Percentiles rank a stretch among this genome's conserved stretches.
phyloP scores from a whole-genome alignment of 2,329 filamentous ascomycete species.

The Ascochyta clinopodiicola region DNA sequence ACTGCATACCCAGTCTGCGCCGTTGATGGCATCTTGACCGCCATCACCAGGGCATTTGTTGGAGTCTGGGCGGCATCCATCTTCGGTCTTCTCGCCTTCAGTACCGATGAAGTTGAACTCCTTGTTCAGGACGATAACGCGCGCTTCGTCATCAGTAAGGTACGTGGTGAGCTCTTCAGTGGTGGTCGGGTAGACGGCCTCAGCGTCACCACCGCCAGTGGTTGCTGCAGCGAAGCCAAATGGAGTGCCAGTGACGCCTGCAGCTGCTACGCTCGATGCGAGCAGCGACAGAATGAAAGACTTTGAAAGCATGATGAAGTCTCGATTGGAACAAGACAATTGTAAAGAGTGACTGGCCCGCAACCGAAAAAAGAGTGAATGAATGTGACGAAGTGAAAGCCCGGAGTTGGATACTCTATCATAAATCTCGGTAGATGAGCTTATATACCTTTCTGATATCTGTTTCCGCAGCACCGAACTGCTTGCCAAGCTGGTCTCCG shows the following conservation, averaged over 20 bases:
- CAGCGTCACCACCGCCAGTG: slow-evolving; percentile 24
- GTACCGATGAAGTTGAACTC: slow-evolving; percentile 35
- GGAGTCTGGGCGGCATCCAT: slow-evolving; percentile 51
- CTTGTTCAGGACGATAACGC: slow-evolving; percentile 48
- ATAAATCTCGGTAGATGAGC: background rate
- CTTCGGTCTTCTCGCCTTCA: slow-evolving; percentile 28
- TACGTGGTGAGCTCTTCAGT: slow-evolving; percentile 32
- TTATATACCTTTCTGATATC: background rate
- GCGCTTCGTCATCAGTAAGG: slow-evolving; percentile 40
- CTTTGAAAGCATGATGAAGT: slow-evolving; percentile 13
- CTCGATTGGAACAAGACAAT: background rate
- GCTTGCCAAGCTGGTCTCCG: background rate
- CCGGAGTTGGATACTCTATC: background rate
- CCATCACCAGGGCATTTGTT: slow-evolving; percentile 56
- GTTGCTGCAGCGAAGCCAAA: slow-evolving; percentile 24
- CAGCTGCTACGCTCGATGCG: slow-evolving; percentile 13
- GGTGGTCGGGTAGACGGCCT: slow-evolving; percentile 22
- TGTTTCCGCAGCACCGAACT: background rate
- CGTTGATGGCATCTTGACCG: slow-evolving; percentile 66
- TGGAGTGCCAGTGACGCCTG: slow-evolving; percentile 21
- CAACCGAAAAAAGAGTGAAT: slow-evolving; percentile 2
- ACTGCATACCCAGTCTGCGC: slow-evolving; percentile 34
- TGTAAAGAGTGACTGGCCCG: slow-evolving; percentile 18
- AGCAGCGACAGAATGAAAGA: slow-evolving; percentile 16
- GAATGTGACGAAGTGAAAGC: slow-evolving; percentile 8